These are phyloP conservation scores for Chrysanthemum makinoi DNA, from an alignment of 129 eudicot genomes.

Conservation along the genomic window DNA sequence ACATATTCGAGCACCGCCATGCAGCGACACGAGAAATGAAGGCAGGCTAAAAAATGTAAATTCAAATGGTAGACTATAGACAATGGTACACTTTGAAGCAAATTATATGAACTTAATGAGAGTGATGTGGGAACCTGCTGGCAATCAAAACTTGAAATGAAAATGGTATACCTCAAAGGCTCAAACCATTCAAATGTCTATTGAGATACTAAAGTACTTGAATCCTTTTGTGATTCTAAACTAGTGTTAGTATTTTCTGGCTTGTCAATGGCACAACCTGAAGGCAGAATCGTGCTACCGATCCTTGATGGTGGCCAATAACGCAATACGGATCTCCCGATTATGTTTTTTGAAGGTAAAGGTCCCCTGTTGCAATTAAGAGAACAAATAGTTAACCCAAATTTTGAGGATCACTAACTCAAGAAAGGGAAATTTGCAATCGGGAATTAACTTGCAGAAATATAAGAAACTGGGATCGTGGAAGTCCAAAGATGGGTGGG, in stretches of 20 bases:
- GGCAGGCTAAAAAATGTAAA: background rate
- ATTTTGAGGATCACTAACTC: background rate
- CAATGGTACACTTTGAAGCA: constrained; percentile 1
- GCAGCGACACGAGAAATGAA: too few species aligned
- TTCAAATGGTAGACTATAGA: background rate
- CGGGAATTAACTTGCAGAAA: background rate
- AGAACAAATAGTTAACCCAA: background rate
- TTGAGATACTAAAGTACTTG: constrained; percentile 44
- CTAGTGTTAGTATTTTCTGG: constrained; percentile 28
- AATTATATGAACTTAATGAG: background rate
- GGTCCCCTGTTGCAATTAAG: constrained; percentile 65
- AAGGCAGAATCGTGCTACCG: constrained; percentile 69
- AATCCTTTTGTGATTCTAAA: constrained; percentile 33
- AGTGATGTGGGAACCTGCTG: constrained; percentile 18
- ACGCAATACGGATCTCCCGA: constrained; percentile 87
- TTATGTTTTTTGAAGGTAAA: constrained; percentile 75
- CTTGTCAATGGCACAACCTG: constrained; percentile 71
- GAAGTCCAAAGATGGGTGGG: background rate
- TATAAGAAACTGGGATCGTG: constrained; percentile 11
- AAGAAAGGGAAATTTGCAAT: background rate
- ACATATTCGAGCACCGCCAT: too few species aligned
- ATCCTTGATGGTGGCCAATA: constrained; percentile 93
- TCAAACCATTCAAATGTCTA: constrained; percentile 16
- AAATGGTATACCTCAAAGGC: constrained; percentile 1
- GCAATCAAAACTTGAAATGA: constrained; percentile 18